These are phyloP conservation scores for Trypanosoma rangeli DNA, from an alignment of 208 protist genomes.

Conservation along the genomic window DNA sequence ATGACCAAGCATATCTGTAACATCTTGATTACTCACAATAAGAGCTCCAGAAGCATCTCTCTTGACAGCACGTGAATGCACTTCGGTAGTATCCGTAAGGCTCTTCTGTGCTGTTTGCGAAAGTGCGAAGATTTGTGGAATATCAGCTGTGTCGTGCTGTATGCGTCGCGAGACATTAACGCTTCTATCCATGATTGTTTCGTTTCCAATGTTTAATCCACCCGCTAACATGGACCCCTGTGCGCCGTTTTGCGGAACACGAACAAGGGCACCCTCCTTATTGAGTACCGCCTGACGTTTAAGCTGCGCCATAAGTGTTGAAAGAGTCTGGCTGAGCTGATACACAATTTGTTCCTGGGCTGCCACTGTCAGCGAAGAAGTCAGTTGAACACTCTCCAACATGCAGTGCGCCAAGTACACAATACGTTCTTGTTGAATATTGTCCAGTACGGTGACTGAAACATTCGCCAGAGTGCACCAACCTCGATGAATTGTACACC, in stretches of 20 bases:
- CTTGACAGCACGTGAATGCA: constrained; percentile 9
- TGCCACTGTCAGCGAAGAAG: constrained; percentile 56
- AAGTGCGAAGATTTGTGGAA: not conserved
- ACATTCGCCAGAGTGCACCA: constrained; percentile 68
- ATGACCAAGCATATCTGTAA: not conserved
- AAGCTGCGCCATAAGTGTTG: constrained; percentile 66
- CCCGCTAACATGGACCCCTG: not conserved
- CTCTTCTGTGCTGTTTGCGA: not conserved
- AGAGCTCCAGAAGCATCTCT: constrained; percentile 19
- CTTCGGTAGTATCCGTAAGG: not conserved
- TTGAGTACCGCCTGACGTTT: constrained; percentile 24
- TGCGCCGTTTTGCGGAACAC: not conserved
- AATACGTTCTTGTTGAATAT: constrained; percentile 42
- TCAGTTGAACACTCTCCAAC: constrained; percentile 44
- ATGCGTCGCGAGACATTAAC: not conserved
- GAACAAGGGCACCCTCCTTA: not conserved
- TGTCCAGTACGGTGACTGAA: constrained; percentile 42
- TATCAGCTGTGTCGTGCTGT: not conserved
- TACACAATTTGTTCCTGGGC: constrained; percentile 79
- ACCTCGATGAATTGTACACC: constrained; percentile 75
- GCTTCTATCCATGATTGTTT: constrained; percentile 1
- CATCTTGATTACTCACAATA: constrained; percentile 12
- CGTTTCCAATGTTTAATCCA: not conserved
- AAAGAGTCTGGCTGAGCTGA: constrained; percentile 54
- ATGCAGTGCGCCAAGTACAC: constrained; percentile 46